Evolutionary conservation across 306 rosid genomes (phyloP), one percentile per base, ranked within the genome.

Genomic region (Ormosia emarginata): DNA sequence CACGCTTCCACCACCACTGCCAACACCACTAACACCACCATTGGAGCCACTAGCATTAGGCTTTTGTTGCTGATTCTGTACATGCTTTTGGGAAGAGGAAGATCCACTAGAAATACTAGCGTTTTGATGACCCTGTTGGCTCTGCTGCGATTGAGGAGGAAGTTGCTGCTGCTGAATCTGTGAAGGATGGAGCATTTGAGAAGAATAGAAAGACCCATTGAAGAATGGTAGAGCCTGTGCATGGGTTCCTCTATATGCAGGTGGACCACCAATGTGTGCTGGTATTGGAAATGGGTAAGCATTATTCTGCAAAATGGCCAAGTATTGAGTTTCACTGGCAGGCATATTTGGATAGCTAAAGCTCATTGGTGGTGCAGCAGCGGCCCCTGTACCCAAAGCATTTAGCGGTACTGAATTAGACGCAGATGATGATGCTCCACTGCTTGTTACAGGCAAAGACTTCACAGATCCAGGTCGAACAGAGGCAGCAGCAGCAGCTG

Each of bases 241-340:
- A 79, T 91, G 98, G 9, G 90, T 74, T 84, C 97, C 99, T 62
- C 99, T 84, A 75, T 92, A 96, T 33, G 94, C 90, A 3, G 97
- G 92, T 11, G 96, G 91, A 8, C 91, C 92, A 14, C 98, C 99
- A 34, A 93, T 94, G 79, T 93, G 99, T 2, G 98, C 88, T 0
- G 97, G 95, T 73, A 96, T 88, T 3, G 99, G 92, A 71, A 93
- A 96, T 5, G 97, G 74, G 80, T 96, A 96, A n/a, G 90, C 91
- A 88, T 87, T 96, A 53, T 92, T 94, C 87, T 87, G 97, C 87
- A 94, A 82, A 77, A 96, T 92, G 3, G 99, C 99, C 82, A 96
- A 74, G 89, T 90, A 96, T 83, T 86, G 99, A 70, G 97, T 79
- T 82, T 96, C 99, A 71, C 80, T 92, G 70, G 88, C 96, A 24